These are phyloP conservation scores for Chrysoporthe cubensis DNA, from an alignment of 2,329 filamentous ascomycete genomes.

Conservation along the genomic window DNA sequence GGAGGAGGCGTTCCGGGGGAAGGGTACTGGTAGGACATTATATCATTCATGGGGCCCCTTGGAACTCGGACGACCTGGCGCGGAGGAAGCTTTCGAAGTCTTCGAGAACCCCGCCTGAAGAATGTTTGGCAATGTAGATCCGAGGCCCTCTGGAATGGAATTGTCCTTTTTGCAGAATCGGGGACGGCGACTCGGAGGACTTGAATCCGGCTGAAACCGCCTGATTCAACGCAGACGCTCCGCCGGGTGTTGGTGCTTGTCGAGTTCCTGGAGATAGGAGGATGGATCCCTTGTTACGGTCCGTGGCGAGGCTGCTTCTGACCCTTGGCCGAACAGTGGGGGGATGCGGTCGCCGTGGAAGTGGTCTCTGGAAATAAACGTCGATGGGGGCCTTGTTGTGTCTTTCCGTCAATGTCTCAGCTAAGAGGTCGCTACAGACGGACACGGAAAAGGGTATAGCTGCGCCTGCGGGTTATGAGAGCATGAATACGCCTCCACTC, in stretches of 20 bases:
- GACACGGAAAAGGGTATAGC: constrained; percentile 22
- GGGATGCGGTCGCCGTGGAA: constrained; percentile 4
- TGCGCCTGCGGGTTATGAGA: constrained; percentile 16
- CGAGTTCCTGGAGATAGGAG: neutral
- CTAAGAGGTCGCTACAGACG: constrained; percentile 19
- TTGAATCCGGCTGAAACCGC: neutral
- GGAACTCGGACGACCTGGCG: neutral
- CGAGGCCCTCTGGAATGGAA: constrained; percentile 10
- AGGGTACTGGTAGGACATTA: constrained; percentile 57
- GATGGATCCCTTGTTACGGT: constrained; percentile 8
- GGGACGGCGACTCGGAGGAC: neutral
- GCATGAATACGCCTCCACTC: constrained; percentile 20
- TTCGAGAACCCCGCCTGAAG: constrained; percentile 17
- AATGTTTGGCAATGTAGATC: constrained; percentile 16
- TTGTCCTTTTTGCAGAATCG: neutral
- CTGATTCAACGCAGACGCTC: neutral
- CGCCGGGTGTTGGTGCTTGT: neutral
- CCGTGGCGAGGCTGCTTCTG: constrained; percentile 16
- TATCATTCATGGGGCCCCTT: constrained; percentile 42
- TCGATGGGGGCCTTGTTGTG: neutral
- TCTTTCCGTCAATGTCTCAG: constrained; percentile 17
- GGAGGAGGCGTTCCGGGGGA: constrained; percentile 40
- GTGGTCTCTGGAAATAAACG: neutral
- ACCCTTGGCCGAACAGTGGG: neutral
- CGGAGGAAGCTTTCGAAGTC: constrained; percentile 9